phyloP scores from a whole-genome alignment of 805 yeast genomes.

The Candida pseudofarinosa region DNA sequence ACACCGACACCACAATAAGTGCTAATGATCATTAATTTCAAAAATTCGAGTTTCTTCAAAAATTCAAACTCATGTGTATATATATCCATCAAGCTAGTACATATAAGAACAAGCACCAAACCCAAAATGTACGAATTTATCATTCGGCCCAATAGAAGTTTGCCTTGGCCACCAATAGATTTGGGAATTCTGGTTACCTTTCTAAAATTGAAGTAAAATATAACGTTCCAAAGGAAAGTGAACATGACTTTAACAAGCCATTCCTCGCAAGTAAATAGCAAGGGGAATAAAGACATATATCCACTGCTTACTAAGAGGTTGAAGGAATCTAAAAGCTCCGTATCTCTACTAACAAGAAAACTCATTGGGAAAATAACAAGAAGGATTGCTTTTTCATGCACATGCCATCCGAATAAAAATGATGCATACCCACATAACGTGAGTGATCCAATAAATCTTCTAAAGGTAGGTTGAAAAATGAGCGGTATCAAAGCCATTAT shows the following conservation, averaged over 20 bases:
- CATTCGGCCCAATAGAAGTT: conserved; percentile 59
- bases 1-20: conserved; percentile 86
- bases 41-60: conserved; percentile 62
- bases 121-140: conserved; percentile 65
- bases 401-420: conserved; percentile 97
- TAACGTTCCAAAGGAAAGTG: conserved; percentile 81
- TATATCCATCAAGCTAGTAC: conserved; percentile 44
- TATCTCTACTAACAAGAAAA: conserved; percentile 66
- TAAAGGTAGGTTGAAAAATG: conserved; percentile 63
- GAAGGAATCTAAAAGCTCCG: conserved; percentile 67
- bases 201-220: conserved; percentile 67
- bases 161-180: conserved; percentile 16
- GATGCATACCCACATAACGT: conserved; percentile 90
- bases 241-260: conserved; percentile 71
- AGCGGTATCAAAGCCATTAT: conserved; percentile 71
- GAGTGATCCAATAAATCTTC: conserved; percentile 76
- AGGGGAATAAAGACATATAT: conserved; percentile 83
- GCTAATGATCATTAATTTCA: conserved; percentile 76
- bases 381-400: conserved; percentile 96
- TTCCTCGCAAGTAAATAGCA: conserved; percentile 75
- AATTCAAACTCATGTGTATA: conserved; percentile 52
- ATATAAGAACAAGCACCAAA: conserved; percentile 56
- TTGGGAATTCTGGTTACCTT: conserved; percentile 63
- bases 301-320: conserved; percentile 74
- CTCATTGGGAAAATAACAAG: conserved; percentile 84